A percentile compares a stretch with the other conserved stretches of the same genome.
phyloP scores from a whole-genome alignment of 495 filamentous ascomycete species.

The Talaromyces proteolyticus region DNA sequence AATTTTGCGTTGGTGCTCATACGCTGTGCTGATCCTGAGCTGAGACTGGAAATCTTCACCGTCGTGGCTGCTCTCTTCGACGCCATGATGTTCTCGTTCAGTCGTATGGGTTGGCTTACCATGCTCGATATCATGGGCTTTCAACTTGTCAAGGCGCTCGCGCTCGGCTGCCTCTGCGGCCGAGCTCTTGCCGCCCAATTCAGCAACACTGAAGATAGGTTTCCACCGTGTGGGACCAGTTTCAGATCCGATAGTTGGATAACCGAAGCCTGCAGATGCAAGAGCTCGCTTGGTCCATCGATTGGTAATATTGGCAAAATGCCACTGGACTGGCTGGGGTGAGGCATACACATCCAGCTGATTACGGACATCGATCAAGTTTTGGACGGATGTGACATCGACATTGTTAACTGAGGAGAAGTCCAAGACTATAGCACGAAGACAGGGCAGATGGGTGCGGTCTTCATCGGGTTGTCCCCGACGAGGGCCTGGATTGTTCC shows the following conservation, averaged over 20 bases:
- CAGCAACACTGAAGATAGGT: conserved; percentile 92
- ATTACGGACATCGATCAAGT: conserved; percentile 95
- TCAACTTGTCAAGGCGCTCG: conserved; percentile 28
- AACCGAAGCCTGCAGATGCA: conserved; percentile 88
- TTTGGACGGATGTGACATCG: conserved; percentile 89
- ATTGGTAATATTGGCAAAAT: conserved; percentile 91
- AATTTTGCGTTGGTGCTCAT: conserved; percentile 35
- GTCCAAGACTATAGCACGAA: conserved; percentile 92
- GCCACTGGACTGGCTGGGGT: conserved; percentile 88
- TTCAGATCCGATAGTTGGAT: conserved; percentile 56
- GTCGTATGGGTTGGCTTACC: conserved; percentile 21
- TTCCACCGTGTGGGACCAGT: conserved; percentile 70
- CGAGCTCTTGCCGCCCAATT: conserved; percentile 67
- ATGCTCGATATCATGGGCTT: conserved; percentile 33
- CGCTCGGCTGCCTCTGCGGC: conserved; percentile 61
- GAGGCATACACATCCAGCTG: conserved; percentile 86
- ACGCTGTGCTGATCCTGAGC: conserved; percentile 39
- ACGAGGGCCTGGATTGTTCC: conserved; percentile 88
- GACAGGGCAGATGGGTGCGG: conserved; percentile 57
- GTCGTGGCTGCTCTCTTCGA: conserved; percentile 22
- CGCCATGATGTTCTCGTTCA: conserved; percentile 22
- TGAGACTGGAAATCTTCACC: conserved; percentile 30
- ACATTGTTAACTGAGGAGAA: conserved; percentile 96
- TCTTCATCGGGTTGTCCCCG: conserved; percentile 45
- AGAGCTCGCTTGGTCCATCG: conserved; percentile 96